Evolutionary conservation across 306 rosid species (phyloP).

Genomic region (Ziziphus jujuba): DNA sequence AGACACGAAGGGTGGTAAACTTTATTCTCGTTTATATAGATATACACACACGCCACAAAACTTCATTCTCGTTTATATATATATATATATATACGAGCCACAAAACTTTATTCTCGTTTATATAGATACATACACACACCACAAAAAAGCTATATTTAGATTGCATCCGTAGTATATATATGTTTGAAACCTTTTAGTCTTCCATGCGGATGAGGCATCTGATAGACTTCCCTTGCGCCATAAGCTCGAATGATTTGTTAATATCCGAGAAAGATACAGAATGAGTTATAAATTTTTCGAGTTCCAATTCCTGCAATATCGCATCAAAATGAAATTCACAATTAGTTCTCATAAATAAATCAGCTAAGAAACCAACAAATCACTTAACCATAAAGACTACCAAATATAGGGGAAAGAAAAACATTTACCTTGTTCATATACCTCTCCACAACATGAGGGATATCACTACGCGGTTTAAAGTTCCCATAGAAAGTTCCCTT

Average conservation of each 20-base stretch:
- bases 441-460: constrained; percentile 50
- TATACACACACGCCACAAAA: too few relatives aligned
- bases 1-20: too few relatives aligned
- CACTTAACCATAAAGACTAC: background rate
- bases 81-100: too few relatives aligned
- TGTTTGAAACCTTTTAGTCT: constrained; percentile 12
- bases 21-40: too few relatives aligned
- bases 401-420: background rate
- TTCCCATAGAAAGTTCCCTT: constrained; percentile 58
- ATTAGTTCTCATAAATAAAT: background rate
- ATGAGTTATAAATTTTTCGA: constrained; percentile 55
- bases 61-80: too few relatives aligned
- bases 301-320: constrained; percentile 34
- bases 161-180: too few relatives aligned
- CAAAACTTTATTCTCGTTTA: too few relatives aligned
- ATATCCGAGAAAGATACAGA: constrained; percentile 46
- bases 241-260: constrained; percentile 52
- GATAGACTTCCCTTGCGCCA: constrained; percentile 40
- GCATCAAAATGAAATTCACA: too few relatives aligned
- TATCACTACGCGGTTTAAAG: constrained; percentile 47
- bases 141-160: too few relatives aligned
- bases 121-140: too few relatives aligned
- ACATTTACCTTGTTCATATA: constrained; percentile 46
- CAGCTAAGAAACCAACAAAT: too few relatives aligned
- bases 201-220: constrained; percentile 52